Evolutionary conservation across 495 filamentous ascomycete species (phyloP).

Genomic region (Hyaloscypha hepaticicola): DNA sequence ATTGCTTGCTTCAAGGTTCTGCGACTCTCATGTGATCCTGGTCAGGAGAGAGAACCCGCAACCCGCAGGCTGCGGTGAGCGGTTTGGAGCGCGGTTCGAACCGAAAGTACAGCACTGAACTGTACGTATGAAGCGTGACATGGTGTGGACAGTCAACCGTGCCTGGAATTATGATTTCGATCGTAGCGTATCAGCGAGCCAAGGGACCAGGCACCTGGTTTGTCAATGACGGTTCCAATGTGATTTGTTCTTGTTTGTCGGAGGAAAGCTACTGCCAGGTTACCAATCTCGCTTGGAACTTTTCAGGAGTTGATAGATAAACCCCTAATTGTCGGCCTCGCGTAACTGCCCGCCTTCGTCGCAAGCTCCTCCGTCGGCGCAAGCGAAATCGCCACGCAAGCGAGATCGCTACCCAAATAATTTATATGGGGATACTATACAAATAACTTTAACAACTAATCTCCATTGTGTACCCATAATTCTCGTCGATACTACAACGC

Average conservation of each 20-base stretch:
- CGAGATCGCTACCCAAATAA: too few relatives aligned
- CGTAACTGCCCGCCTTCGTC: too few relatives aligned
- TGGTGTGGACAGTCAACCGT: background rate
- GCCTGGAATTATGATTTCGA: background rate
- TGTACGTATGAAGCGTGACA: background rate
- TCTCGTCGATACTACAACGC: too few relatives aligned
- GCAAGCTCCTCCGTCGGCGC: too few relatives aligned
- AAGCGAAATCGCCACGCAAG: too few relatives aligned
- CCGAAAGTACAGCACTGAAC: background rate
- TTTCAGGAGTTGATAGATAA: background rate
- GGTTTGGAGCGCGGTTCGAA: background rate
- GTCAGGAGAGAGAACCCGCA: background rate
- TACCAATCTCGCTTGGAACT: background rate
- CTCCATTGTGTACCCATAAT: too few relatives aligned
- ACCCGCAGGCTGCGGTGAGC: background rate
- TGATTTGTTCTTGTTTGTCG: background rate
- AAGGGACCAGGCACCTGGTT: background rate
- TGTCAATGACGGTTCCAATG: background rate
- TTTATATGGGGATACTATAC: too few relatives aligned
- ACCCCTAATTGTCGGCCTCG: too few relatives aligned
- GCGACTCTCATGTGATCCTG: background rate
- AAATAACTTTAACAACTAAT: too few relatives aligned
- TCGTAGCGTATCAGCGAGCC: background rate
- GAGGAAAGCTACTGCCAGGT: background rate
- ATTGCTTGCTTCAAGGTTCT: background rate